Evolutionary conservation across 2,329 filamentous ascomycete species (phyloP).

Genomic region (Nigrograna mackinnonii): DNA sequence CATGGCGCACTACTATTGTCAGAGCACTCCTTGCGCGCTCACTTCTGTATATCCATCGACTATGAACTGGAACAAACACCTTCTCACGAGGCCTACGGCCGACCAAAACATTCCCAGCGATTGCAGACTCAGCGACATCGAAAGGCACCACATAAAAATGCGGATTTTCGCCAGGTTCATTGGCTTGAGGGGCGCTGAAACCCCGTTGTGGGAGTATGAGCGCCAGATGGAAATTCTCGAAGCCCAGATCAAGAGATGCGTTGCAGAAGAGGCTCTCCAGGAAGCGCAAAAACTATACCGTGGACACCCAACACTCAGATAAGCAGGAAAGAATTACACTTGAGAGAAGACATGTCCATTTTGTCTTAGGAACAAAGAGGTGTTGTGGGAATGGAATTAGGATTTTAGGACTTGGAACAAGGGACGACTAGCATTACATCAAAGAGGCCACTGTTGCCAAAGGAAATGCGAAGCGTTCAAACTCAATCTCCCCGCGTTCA

Average conservation of each 20-base stretch:
- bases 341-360: neutral
- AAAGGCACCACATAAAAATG: conserved; percentile 60
- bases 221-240: conserved; percentile 40
- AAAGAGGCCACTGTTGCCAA: too few relatives aligned
- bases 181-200: conserved; percentile 67
- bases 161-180: conserved; percentile 75
- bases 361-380: neutral
- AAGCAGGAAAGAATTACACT: too few relatives aligned
- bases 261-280: conserved; percentile 19
- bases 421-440: too few relatives aligned
- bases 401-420: too few relatives aligned
- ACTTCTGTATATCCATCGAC: conserved; percentile 67
- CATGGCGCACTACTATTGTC: conserved; percentile 74
- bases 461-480: too few relatives aligned
- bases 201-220: conserved; percentile 52
- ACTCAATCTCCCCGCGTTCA: too few relatives aligned
- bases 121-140: conserved; percentile 37
- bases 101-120: conserved; percentile 14
- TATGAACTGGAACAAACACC: conserved; percentile 62
- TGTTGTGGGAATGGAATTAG: neutral
- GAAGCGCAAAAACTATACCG: conserved; percentile 6
- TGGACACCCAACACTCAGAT: conserved; percentile 5
- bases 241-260: conserved; percentile 26
- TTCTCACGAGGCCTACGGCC: conserved; percentile 46
- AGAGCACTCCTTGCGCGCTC: conserved; percentile 62